A percentile compares a stretch with the other conserved stretches of the same genome.
Conservation (phyloP, 768 basidiomycete genomes). For the Naganishia kalamii region DNA sequence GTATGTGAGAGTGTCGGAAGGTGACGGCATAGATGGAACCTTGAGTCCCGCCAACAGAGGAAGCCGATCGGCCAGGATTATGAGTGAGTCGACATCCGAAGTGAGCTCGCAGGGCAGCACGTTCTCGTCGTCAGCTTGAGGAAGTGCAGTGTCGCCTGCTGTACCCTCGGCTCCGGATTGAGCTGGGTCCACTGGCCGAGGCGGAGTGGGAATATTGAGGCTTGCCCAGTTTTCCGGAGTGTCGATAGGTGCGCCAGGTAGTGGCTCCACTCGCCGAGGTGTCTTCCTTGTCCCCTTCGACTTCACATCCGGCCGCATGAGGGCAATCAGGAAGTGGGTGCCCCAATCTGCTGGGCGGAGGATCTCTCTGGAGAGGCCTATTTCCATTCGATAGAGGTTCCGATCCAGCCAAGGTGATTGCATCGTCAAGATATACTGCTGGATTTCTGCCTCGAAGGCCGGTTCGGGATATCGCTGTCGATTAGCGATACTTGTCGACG, state of each 20-base stretch:
- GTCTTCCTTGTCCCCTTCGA: background rate
- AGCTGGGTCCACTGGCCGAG: background rate
- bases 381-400: background rate
- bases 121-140: background rate
- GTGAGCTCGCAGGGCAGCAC: background rate
- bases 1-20: background rate
- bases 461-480: background rate
- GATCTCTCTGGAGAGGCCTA: background rate
- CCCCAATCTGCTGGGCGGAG: background rate
- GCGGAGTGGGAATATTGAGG: background rate
- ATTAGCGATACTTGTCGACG: background rate
- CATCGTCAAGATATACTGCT: background rate
- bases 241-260: too few relatives aligned
- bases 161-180: too few relatives aligned
- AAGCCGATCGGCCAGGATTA: background rate
- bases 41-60: background rate
- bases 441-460: background rate
- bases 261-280: too few relatives aligned
- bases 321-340: background rate
- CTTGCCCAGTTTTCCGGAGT: background rate
- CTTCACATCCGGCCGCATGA: background rate
- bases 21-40: background rate
- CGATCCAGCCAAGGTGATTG: background rate
- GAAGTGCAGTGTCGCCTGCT: background rate
- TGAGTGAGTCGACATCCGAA: background rate